A percentile compares a stretch with the other conserved stretches of the same genome.
phyloP scores from a whole-genome alignment of 345 rosid species.

The Rubroshorea leprosula region DNA sequence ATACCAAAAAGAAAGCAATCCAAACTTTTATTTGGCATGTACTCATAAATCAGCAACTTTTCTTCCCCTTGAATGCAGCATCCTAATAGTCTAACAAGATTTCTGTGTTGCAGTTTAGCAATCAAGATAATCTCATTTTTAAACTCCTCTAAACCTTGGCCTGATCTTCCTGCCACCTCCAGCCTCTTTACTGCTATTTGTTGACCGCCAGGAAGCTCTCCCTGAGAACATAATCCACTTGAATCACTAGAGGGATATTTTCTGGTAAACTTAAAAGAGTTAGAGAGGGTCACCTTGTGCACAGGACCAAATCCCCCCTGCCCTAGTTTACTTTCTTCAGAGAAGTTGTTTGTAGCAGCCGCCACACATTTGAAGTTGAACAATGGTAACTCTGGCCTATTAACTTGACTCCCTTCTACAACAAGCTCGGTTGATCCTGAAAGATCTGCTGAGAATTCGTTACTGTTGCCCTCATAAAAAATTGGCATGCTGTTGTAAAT shows the following conservation, averaged over 20 bases:
- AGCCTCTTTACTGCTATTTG: constrained; percentile 65
- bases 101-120: constrained; percentile 58
- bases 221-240: constrained; percentile 27
- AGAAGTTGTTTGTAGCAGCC: constrained; percentile 52
- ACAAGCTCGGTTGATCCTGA: constrained; percentile 36
- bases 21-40: constrained; percentile 67
- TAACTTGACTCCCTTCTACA: constrained; percentile 38
- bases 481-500: background rate
- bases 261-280: no score
- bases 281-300: constrained; percentile 69
- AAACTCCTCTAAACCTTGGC: constrained; percentile 59
- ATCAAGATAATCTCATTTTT: constrained; percentile 52
- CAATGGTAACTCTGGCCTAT: constrained; percentile 45
- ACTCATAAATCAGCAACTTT: constrained; percentile 57
- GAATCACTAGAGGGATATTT: background rate
- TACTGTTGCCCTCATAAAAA: constrained; percentile 24
- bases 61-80: constrained; percentile 59
- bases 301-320: constrained; percentile 85
- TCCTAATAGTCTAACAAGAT: constrained; percentile 65
- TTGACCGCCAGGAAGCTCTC: constrained; percentile 52
- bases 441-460: constrained; percentile 36
- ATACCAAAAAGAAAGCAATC: constrained; percentile 56
- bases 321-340: constrained; percentile 64
- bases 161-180: constrained; percentile 42
- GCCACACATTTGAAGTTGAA: constrained; percentile 38